A percentile compares a stretch with the other conserved stretches of the same genome.
Conservation (phyloP, 1,284 basidiomycete species). For the Neotropicomus parvogracilis region DNA sequence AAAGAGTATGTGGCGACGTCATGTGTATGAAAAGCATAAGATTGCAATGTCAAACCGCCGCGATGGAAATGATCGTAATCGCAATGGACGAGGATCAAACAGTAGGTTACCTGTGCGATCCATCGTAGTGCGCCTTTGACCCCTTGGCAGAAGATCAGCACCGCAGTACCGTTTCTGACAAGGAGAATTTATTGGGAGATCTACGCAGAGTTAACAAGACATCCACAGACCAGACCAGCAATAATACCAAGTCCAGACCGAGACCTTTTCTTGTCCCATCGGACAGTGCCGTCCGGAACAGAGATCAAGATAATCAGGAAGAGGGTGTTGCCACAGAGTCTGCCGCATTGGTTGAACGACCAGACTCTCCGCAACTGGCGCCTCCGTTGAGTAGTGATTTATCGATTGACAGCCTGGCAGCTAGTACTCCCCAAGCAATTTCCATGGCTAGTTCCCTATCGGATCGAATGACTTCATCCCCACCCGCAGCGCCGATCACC, state of each 20-base stretch:
- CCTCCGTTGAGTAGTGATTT: constrained; percentile 9
- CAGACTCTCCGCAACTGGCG: constrained; percentile 15
- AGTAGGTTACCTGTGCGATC: constrained; percentile 41
- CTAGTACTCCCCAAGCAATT: constrained; percentile 1
- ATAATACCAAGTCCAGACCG: constrained; percentile 18
- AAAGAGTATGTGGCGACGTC: constrained; percentile 83
- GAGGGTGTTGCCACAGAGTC: constrained; percentile 7
- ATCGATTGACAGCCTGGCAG: constrained; percentile 2
- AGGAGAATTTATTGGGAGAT: constrained; percentile 34
- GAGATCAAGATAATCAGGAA: constrained; percentile 12
- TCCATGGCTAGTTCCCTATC: not conserved
- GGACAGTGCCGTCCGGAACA: constrained; percentile 12
- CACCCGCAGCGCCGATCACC: constrained; percentile 21
- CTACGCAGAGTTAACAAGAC: constrained; percentile 27
- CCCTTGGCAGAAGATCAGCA: constrained; percentile 33
- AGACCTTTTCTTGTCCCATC: constrained; percentile 24
- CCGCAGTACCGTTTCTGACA: constrained; percentile 29
- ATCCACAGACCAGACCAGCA: constrained; percentile 17
- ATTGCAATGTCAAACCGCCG: constrained; percentile 80
- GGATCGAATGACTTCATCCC: constrained; percentile 19
- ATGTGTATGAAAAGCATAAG: constrained; percentile 82
- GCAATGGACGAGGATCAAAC: constrained; percentile 53
- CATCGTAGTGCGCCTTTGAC: constrained; percentile 10
- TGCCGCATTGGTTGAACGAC: constrained; percentile 15
- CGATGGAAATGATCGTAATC: constrained; percentile 58